These are phyloP conservation scores for Anthracocystis walkeri DNA, from an alignment of 1,284 basidiomycete genomes.

Conservation along the genomic window DNA sequence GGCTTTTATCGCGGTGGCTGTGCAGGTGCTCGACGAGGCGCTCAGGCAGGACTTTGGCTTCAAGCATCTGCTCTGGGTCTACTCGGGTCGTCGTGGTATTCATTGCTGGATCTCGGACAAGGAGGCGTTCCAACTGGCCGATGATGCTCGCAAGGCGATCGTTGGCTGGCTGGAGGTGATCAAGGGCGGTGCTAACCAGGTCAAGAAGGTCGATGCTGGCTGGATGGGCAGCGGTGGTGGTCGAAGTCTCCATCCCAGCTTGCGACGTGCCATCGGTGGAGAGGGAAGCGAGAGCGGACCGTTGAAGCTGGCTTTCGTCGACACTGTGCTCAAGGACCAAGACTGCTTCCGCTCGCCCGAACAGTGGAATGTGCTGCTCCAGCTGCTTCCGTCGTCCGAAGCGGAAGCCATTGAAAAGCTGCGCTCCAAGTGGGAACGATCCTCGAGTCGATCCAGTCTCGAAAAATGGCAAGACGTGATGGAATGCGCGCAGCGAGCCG, in stretches of 20 bases:
- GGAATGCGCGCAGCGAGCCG: conserved; percentile 59
- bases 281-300: conserved; percentile 70
- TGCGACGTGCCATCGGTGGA: conserved; percentile 63
- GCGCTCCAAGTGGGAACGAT: conserved; percentile 75
- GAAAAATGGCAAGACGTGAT: conserved; percentile 80
- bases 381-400: conserved; percentile 76
- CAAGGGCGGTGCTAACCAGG: conserved; percentile 80
- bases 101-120: conserved; percentile 97
- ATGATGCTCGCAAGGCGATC: conserved; percentile 88
- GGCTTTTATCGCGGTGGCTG: conserved; percentile 92
- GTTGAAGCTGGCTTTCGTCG: conserved; percentile 76
- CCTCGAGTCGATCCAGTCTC: conserved; percentile 75
- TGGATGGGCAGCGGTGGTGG: conserved; percentile 74
- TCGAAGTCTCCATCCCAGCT: conserved; percentile 71
- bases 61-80: conserved; percentile 89
- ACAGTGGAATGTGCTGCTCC: conserved; percentile 81
- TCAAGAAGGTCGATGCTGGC: conserved; percentile 81
- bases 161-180: conserved; percentile 89
- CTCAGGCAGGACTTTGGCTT: conserved; percentile 86
- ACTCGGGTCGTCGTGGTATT: conserved; percentile 96
- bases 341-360: conserved; percentile 81
- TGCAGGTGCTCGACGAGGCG: conserved; percentile 83
- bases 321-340: conserved; percentile 85
- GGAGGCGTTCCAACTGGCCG: conserved; percentile 87
- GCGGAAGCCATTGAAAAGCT: conserved; percentile 70